phyloP scores from a whole-genome alignment of 176 grass and related monocot genomes.

The Chloris gayana region DNA sequence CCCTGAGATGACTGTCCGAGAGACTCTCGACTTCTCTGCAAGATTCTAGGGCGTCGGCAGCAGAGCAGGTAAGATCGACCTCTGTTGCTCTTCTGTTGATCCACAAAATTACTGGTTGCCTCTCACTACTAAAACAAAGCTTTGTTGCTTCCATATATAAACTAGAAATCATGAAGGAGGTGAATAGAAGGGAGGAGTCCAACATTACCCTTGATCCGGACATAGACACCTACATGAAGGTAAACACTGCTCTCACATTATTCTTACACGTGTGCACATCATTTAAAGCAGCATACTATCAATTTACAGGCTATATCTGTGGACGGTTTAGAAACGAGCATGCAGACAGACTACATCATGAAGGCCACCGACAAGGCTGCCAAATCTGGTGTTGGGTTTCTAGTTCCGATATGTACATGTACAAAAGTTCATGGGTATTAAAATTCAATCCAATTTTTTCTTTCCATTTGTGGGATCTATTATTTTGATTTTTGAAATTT shows the following conservation, averaged over 20 bases:
- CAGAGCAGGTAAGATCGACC: constrained; percentile 38
- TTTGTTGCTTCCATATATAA: neutral
- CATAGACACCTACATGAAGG: constrained; percentile 81
- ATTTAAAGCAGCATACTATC: no score
- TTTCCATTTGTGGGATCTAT: no score
- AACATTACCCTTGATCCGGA: constrained; percentile 69
- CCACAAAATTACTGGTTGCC: no score
- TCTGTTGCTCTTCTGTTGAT: no score
- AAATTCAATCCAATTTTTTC: no score
- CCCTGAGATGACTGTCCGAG: constrained; percentile 77
- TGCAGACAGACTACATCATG: constrained; percentile 86
- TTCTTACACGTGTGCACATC: neutral
- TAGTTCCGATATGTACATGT: no score
- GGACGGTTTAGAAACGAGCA: constrained; percentile 75
- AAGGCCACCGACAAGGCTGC: no score
- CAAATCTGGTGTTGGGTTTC: no score
- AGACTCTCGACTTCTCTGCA: constrained; percentile 70
- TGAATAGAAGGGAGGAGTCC: constrained; percentile 78
- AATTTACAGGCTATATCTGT: constrained; percentile 64
- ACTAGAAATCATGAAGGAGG: constrained; percentile 64
- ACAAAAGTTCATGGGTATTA: no score
- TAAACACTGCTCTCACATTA: no score
- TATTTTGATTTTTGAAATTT: no score
- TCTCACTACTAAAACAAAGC: no score
- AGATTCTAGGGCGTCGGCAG: constrained; percentile 50